These are phyloP conservation scores for Biscutella laevigata DNA, from an alignment of 441 rosid genomes.

Conservation along the genomic window DNA sequence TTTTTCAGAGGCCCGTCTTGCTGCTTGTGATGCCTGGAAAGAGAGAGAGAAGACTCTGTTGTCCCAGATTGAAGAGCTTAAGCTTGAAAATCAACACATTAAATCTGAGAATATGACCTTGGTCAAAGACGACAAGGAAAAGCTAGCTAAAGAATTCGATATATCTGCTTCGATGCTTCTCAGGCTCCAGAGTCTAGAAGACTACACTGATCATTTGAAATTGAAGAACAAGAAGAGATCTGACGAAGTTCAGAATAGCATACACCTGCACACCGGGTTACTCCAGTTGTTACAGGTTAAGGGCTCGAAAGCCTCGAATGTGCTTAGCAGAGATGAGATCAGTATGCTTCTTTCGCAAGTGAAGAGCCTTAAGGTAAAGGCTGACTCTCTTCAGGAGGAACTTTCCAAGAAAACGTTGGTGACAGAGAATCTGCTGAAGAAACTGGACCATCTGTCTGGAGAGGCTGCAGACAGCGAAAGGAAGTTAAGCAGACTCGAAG, in stretches of 20 bases:
- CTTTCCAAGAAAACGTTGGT: slow-evolving; percentile 34
- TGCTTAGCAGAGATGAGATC: slow-evolving; percentile 27
- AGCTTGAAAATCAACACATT: slow-evolving; percentile 36
- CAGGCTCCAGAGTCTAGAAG: slow-evolving; percentile 23
- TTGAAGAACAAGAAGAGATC: slow-evolving; percentile 31
- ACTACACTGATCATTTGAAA: slow-evolving; percentile 33
- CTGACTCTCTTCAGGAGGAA: slow-evolving; percentile 36
- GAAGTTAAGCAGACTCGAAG: slow-evolving; percentile 23
- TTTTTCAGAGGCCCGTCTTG: slow-evolving; percentile 42
- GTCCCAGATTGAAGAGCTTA: slow-evolving; percentile 41
- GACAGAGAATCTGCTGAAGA: slow-evolving; percentile 28
- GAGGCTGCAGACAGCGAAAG: slow-evolving; percentile 27
- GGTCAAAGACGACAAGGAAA: slow-evolving; percentile 36
- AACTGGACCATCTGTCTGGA: slow-evolving; percentile 24
- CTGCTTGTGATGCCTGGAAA: slow-evolving; percentile 49
- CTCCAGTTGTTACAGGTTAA: slow-evolving; percentile 39
- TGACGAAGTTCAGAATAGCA: slow-evolving; percentile 38
- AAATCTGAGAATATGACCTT: slow-evolving; percentile 35
- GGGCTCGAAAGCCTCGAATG: slow-evolving; percentile 15
- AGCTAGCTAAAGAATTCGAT: slow-evolving; percentile 23
- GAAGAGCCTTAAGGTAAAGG: slow-evolving; percentile 31
- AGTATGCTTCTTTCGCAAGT: slow-evolving; percentile 36
- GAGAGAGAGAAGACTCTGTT: slow-evolving; percentile 42
- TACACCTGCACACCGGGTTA: slow-evolving; percentile 36
- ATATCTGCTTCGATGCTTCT: slow-evolving; percentile 20